Evolutionary conservation across 148 eudicot species (phyloP).

Genomic region (Heliosperma pusillum): DNA sequence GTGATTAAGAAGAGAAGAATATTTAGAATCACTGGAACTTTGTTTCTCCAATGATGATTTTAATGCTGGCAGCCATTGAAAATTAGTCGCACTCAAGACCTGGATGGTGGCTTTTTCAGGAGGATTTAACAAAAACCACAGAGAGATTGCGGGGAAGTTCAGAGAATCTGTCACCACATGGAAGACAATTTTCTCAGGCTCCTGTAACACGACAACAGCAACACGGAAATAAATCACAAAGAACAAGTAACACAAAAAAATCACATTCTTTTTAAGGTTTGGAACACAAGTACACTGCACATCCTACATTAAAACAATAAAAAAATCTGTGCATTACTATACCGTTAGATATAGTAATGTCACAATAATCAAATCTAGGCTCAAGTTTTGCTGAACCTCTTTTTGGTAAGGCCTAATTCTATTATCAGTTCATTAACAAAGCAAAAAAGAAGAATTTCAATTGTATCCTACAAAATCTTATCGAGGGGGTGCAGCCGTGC

Average conservation of each 20-base stretch:
- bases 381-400: no score
- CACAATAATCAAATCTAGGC: neutral
- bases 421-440: neutral
- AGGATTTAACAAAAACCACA: conserved; percentile 92
- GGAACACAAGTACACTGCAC: neutral
- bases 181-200: conserved; percentile 73
- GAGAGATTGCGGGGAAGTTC: conserved; percentile 71
- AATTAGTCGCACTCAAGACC: conserved; percentile 55
- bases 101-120: conserved; percentile 74
- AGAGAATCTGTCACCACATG: conserved; percentile 91
- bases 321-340: neutral
- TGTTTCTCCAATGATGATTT: conserved; percentile 38
- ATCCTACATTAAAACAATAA: neutral
- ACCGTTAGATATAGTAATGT: neutral
- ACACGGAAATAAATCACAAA: neutral
- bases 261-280: conserved; percentile 7
- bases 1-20: conserved; percentile 77
- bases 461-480: neutral
- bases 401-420: neutral
- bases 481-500: neutral
- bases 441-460: no score
- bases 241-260: conserved; percentile 9
- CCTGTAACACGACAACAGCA: conserved; percentile 34
- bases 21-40: conserved; percentile 68
- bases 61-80: conserved; percentile 46